These are phyloP conservation scores for Monosporascus sp. DNA, from an alignment of 2,329 filamentous ascomycete species.

Conservation along the genomic window DNA sequence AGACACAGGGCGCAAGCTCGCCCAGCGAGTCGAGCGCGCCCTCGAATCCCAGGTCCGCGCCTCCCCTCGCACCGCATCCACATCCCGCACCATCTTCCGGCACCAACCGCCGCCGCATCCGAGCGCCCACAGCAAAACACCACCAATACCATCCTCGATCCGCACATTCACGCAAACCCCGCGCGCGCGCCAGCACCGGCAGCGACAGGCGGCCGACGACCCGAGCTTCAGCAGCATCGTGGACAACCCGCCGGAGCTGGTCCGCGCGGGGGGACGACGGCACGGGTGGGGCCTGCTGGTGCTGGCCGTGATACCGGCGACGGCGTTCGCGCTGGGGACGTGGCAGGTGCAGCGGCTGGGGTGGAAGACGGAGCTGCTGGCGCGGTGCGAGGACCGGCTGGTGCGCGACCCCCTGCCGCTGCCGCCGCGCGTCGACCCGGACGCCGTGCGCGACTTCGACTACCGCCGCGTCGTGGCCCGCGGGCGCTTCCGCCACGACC, in stretches of 20 bases:
- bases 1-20: conserved; percentile 15
- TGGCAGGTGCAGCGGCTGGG: conserved; percentile 93
- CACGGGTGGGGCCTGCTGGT: conserved; percentile 80
- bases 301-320: conserved; percentile 82
- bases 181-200: conserved; percentile 26
- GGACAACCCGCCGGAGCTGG: conserved; percentile 76
- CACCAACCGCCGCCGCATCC: conserved; percentile 30
- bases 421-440: conserved; percentile 74
- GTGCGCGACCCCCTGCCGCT: conserved; percentile 80
- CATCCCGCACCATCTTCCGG: conserved; percentile 22
- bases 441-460: conserved; percentile 83
- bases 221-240: conserved; percentile 79
- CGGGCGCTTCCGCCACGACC: conserved; percentile 75
- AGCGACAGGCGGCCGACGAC: conserved; percentile 59
- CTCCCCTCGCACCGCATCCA: conserved; percentile 2
- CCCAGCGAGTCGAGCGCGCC: conserved; percentile 17
- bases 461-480: conserved; percentile 76
- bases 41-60: conserved; percentile 17
- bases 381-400: conserved; percentile 86
- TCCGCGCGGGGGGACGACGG: conserved; percentile 62
- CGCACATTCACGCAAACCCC: conserved; percentile 25
- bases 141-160: conserved; percentile 1
- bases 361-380: conserved; percentile 91
- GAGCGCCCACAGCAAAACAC: conserved; percentile 61
- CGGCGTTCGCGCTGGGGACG: conserved; percentile 81